Evolutionary conservation across 129 eudicot species (phyloP), one percentile per base, ranked within the genome.

Genomic region (Pittosporum tobira): DNA sequence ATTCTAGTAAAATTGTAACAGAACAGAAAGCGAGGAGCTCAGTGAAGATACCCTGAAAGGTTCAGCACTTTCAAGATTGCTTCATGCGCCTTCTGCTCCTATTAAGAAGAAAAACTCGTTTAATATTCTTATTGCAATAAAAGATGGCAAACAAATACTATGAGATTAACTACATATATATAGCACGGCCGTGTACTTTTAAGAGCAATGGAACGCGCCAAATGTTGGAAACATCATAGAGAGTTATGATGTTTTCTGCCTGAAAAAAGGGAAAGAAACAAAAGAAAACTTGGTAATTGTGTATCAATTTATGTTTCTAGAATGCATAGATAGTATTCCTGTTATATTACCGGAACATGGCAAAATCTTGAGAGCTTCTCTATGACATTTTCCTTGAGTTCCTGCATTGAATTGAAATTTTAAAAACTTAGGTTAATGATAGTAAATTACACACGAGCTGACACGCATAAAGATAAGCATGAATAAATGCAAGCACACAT

Each of bases 21-120:
- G 9, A 47, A 57, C 36, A 31, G 24, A 54, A 12, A 43, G n/a
- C 30, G 43, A 10, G 24, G 44, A 57, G 57, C 8, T 61, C 37
- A 56, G 13, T 13, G 18, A 63, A 73, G 74, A 61, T 67, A 88
- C 99, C 99, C 61, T 27, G 56, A 58, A 70, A 91, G 94, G 42
- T 86, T 78, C 57, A 90, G 84, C 31, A 77, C 90, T 71, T 75
- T 86, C 80, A 91, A 56, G 66, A 91, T 91, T 57, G 96, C 88
- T 76, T 86, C 94, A 73, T 91, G 99, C 69, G 90, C 94, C 79
- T 83, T 91, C 68, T 91, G 99, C 51, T 83, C 96, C 99, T 91
- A 67, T 31, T 48, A 25, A 52, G 47, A 23, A 31, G 24, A 46
- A 48, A 58, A 47, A 67, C 5, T 44, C 19, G 30, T 15, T 16